Conservation (phyloP, 75 land plant species). For the Selaginella tamariscina region DNA sequence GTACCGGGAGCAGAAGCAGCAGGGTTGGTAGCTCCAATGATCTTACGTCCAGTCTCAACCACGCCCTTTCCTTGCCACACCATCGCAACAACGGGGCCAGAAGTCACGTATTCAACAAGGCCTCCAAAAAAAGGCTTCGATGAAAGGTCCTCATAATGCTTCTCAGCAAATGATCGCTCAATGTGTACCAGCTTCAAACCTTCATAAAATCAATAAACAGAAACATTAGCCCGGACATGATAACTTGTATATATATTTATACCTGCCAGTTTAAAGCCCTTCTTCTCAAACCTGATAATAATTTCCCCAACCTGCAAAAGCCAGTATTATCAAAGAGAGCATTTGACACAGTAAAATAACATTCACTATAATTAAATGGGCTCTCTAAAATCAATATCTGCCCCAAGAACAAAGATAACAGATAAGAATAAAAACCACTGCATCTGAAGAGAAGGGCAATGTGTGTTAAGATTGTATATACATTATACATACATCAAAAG, state of each 20-base stretch:
- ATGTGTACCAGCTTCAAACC: constrained; percentile 47
- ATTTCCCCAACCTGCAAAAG: constrained; percentile 52
- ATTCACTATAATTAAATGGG: background rate
- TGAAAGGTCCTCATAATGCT: constrained; percentile 73
- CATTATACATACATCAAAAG: background rate
- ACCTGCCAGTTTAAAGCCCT: constrained; percentile 64
- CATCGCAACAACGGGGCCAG: constrained; percentile 95
- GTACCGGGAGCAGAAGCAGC: background rate
- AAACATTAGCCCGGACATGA: background rate
- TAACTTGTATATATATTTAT: background rate
- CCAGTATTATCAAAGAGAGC: background rate
- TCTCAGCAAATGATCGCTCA: constrained; percentile 78
- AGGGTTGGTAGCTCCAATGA: background rate
- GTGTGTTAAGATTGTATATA: constrained; percentile 5
- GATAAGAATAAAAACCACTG: constrained; percentile 3
- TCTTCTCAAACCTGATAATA: constrained; percentile 63
- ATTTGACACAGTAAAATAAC: background rate
- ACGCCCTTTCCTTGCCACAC: constrained; percentile 1
- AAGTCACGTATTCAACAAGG: constrained; percentile 67
- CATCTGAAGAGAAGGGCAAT: background rate
- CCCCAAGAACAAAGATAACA: background rate
- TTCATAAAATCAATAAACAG: background rate
- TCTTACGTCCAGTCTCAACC: background rate
- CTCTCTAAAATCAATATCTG: constrained; percentile 1
- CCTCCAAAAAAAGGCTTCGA: constrained; percentile 76